Conservation (phyloP, 148 eudicot species). For the Vaccinium corymbosum region DNA sequence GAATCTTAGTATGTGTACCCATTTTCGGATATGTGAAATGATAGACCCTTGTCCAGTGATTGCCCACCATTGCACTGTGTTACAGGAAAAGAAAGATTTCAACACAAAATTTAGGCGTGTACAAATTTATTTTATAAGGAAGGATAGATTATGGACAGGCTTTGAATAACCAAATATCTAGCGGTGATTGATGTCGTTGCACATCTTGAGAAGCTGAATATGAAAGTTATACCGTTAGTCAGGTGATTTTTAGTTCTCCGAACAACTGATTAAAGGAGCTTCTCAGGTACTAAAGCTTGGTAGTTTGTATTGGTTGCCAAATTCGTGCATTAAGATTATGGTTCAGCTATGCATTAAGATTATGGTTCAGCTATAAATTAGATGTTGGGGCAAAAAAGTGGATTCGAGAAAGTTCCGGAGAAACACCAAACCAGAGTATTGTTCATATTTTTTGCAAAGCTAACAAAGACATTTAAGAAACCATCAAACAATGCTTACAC, state of each 20-base stretch:
- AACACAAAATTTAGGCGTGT: not conserved
- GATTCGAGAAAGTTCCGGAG: not conserved
- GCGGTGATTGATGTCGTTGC: not conserved
- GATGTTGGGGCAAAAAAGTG: not conserved
- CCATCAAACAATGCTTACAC: not conserved
- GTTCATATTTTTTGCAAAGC: not conserved
- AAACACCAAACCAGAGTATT: not conserved
- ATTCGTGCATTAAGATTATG: not conserved
- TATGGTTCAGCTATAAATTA: not conserved
- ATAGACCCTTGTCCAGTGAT: slow-evolving; percentile 33
- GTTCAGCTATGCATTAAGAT: not conserved
- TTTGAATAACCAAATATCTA: not conserved
- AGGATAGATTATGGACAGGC: not conserved
- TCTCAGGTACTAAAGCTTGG: not conserved
- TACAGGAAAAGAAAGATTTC: not conserved
- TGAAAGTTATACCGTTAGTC: not conserved
- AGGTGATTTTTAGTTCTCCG: not conserved
- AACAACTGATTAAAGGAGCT: not conserved
- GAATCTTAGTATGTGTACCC: slow-evolving; percentile 13
- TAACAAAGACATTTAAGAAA: not conserved
- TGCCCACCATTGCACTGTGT: slow-evolving; percentile 43
- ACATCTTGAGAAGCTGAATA: not conserved
- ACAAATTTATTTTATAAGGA: not conserved
- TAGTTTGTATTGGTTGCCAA: not conserved
- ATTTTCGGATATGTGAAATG: slow-evolving; percentile 34